Conservation (phyloP, 176 grass and related monocot genomes). For the Aegilops sharonensis region DNA sequence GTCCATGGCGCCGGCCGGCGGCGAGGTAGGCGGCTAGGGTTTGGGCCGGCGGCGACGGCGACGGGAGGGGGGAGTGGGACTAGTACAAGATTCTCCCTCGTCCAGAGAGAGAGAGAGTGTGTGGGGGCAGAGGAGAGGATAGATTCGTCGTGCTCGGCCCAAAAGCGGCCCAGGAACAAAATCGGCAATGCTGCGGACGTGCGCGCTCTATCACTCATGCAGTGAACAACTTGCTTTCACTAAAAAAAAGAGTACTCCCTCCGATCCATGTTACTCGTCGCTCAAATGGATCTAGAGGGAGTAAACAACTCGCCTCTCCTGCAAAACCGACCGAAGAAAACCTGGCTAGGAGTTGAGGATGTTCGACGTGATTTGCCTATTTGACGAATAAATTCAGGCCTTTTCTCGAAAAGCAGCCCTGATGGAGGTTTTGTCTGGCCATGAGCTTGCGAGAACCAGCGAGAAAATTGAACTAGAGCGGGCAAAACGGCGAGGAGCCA, state of each 20-base stretch:
- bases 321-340: background rate
- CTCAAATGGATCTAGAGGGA: too few relatives aligned
- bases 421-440: too few relatives aligned
- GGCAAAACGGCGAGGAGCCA: too few relatives aligned
- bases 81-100: background rate
- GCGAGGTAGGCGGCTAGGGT: background rate
- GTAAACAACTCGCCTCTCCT: background rate
- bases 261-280: too few relatives aligned
- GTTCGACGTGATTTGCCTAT: background rate
- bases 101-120: background rate
- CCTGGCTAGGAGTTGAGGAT: background rate
- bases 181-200: background rate
- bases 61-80: background rate
- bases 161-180: background rate
- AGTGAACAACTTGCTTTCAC: too few relatives aligned
- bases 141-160: background rate
- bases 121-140: background rate
- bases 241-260: too few relatives aligned
- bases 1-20: background rate
- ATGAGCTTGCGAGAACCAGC: too few relatives aligned
- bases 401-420: background rate
- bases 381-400: background rate
- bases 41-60: conserved; percentile 1
- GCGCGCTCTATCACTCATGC: background rate
- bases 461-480: background rate